Evolutionary conservation across 169 alveolate species (phyloP), one percentile per base, ranked within the genome.

Genomic region (Amoebophrya sp.): DNA sequence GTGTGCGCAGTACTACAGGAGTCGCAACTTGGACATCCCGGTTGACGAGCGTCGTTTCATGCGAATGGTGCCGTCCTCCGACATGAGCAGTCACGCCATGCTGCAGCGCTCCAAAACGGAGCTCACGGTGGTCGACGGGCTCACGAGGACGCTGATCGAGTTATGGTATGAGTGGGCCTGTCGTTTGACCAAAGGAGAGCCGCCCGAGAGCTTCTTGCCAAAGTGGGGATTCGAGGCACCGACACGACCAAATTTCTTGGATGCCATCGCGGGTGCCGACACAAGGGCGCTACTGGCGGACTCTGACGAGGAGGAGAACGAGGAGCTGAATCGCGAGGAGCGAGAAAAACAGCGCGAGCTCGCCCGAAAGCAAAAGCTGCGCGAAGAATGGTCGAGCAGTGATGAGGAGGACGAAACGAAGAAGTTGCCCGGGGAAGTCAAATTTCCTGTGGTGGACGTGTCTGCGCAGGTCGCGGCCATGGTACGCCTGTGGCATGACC

Each of bases 11-110:
- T 90, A 92, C 90, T 92, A 92, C 92, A 91, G 91, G 92, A 90
- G 83, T 90, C 91, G 93, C 38, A 93, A 93, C 91, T 38, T 77
- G 89, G 90, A 93, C 91, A 77, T 93, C 77, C 93, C 94, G 32
- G 93, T 93, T 39, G 90, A 91, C 91, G 92, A 93, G 88, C 89
- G 90, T 89, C 90, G 94, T 33, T 88, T 40, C 89, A 90, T 89
- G 89, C 92, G 93, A 40, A 29, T 91, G 92, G 93, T 77, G 91
- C 23, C n/a, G 77, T 0, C 77, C 3, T 0, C 0, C n/a, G 93
- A 35, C 40, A 14, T 0, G 83, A 66, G 41, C 7, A 38, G 39
- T 35, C 35, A 23, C 18, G 23, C 35, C 18, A 23, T 77, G 88
- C 39, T 77, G 33, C 39, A 29, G 23, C n/a, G 35, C 1, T 77